Percentiles rank a stretch among this genome's conserved stretches.
Evolutionary conservation across 768 basidiomycete genomes (phyloP).

Genomic region (Agaricus blazei): DNA sequence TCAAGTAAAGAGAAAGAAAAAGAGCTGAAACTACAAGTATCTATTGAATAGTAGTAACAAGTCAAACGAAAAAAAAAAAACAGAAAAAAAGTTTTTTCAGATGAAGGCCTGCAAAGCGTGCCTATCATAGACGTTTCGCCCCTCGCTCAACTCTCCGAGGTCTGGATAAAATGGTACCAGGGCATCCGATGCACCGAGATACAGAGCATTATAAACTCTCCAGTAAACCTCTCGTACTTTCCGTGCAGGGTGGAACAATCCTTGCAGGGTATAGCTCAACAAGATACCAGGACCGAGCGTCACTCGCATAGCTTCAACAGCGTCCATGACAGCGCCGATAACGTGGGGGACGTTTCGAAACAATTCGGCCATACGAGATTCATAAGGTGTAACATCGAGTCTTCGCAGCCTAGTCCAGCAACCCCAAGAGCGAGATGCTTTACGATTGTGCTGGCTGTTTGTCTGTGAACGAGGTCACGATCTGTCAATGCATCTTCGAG

Average conservation of each 20-base stretch:
- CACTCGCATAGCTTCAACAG: conserved; percentile 95
- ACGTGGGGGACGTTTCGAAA: conserved; percentile 99
- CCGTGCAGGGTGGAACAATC: conserved; percentile 94
- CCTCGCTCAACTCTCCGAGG: conserved; percentile 84
- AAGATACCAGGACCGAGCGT: conserved; percentile 92
- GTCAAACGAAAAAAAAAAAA: background rate
- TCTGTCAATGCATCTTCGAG: conserved; percentile 98
- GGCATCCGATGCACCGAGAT: conserved; percentile 86
- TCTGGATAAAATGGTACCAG: conserved; percentile 96
- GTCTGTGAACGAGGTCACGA: conserved; percentile 96
- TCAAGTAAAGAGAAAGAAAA: background rate
- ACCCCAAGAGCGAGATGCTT: conserved; percentile 97
- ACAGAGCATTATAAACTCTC: conserved; percentile 92
- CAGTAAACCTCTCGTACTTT: conserved; percentile 98
- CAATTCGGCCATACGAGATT: conserved; percentile 99
- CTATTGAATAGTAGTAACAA: background rate
- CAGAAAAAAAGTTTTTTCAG: conserved; percentile 24
- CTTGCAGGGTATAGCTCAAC: conserved; percentile 89
- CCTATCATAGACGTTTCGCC: conserved; percentile 84
- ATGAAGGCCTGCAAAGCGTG: conserved; percentile 84
- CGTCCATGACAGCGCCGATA: conserved; percentile 97
- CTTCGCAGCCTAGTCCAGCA: conserved; percentile 95
- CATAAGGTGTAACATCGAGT: conserved; percentile 96
- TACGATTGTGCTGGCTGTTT: conserved; percentile 97
- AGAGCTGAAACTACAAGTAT: background rate